A percentile compares a stretch with the other conserved stretches of the same genome.
phyloP scores from a whole-genome alignment of 208 protist species.

The Leishmania mexicana region DNA sequence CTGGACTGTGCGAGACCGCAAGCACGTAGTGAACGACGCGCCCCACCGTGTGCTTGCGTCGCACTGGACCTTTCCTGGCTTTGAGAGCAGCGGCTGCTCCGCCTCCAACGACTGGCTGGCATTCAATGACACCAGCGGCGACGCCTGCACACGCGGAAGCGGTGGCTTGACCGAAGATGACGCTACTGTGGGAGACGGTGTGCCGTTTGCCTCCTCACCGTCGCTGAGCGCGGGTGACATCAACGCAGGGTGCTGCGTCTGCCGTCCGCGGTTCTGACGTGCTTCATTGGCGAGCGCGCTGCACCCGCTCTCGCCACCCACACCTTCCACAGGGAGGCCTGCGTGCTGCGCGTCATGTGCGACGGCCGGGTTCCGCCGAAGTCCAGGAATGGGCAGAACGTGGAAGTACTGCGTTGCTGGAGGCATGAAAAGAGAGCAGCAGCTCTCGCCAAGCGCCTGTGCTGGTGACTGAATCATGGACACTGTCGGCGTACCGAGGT shows the following conservation, averaged over 20 bases:
- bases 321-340: neutral
- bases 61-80: neutral
- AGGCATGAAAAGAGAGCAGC: constrained; percentile 22
- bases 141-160: neutral
- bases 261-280: neutral
- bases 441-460: constrained; percentile 24
- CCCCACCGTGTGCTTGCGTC: neutral
- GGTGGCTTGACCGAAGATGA: neutral
- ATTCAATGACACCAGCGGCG: neutral
- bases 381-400: constrained; percentile 18
- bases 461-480: constrained; percentile 22
- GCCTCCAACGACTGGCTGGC: neutral
- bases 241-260: neutral
- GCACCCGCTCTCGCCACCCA: neutral
- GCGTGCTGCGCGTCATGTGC: neutral
- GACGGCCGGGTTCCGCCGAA: neutral
- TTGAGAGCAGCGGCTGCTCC: neutral
- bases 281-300: neutral
- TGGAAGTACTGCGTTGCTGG: constrained; percentile 18
- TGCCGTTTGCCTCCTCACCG: neutral
- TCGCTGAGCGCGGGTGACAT: constrained; percentile 9
- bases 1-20: neutral
- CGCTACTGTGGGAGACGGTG: neutral
- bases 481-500: constrained; percentile 28
- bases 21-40: too few relatives aligned